Conservation (phyloP, 345 rosid genomes). For the Pistacia atlantica region DNA sequence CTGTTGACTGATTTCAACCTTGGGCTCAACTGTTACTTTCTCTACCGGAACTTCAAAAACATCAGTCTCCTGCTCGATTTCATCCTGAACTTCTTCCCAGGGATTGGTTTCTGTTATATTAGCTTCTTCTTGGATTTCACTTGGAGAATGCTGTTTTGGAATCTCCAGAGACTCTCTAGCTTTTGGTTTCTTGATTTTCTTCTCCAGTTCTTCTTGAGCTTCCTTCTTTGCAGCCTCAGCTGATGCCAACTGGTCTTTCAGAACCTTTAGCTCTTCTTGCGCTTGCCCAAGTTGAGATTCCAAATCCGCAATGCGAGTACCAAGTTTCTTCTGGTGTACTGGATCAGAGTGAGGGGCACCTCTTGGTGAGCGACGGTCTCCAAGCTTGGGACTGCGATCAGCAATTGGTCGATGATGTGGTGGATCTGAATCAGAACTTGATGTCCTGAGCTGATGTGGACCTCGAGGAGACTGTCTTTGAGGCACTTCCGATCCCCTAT, state of each 20-base stretch:
- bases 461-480: constrained; percentile 79
- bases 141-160: constrained; percentile 24
- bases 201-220: constrained; percentile 63
- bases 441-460: constrained; percentile 51
- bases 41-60: constrained; percentile 73
- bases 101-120: constrained; percentile 21
- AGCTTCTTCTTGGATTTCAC: constrained; percentile 31
- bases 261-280: constrained; percentile 76
- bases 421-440: constrained; percentile 59
- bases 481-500: constrained; percentile 66
- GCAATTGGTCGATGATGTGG: constrained; percentile 51
- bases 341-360: constrained; percentile 64
- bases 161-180: constrained; percentile 11
- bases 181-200: constrained; percentile 51
- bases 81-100: constrained; percentile 42
- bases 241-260: constrained; percentile 70
- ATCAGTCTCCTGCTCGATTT: constrained; percentile 56
- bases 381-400: constrained; percentile 68
- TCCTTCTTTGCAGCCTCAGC: constrained; percentile 89
- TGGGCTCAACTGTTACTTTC: constrained; percentile 36
- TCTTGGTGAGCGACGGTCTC: constrained; percentile 82
- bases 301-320: constrained; percentile 76
- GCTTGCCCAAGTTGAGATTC: constrained; percentile 96
- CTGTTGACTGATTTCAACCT: constrained; percentile 22
- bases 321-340: constrained; percentile 71